phyloP scores from a whole-genome alignment of 805 yeast genomes.

The Myxozyma vanderwaltii region DNA sequence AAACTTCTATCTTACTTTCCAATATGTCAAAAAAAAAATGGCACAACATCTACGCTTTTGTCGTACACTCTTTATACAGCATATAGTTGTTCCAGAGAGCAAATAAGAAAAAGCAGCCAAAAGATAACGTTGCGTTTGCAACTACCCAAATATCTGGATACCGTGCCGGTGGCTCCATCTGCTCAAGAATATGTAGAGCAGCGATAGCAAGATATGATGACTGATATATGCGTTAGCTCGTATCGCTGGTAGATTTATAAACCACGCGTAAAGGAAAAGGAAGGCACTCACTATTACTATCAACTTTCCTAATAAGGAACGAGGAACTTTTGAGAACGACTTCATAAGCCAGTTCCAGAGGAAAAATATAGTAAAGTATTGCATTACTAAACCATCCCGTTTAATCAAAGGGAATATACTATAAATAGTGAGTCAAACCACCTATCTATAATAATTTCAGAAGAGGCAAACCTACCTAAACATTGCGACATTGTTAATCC shows the following conservation, averaged over 20 bases:
- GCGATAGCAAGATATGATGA: constrained; percentile 51
- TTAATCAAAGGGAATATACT: constrained; percentile 82
- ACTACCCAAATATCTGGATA: constrained; percentile 89
- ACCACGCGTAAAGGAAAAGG: neutral
- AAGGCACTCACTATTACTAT: constrained; percentile 51
- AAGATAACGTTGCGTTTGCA: constrained; percentile 70
- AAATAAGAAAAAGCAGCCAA: constrained; percentile 70
- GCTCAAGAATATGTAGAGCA: constrained; percentile 58
- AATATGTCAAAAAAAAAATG: no score
- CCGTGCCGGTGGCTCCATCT: constrained; percentile 39
- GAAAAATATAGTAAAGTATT: constrained; percentile 62
- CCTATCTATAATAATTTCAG: neutral
- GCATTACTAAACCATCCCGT: constrained; percentile 72
- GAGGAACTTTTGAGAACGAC: constrained; percentile 55
- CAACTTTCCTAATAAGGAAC: constrained; percentile 51
- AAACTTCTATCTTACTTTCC: neutral
- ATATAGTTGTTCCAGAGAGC: constrained; percentile 82
- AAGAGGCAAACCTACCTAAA: constrained; percentile 49
- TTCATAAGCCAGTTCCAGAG: constrained; percentile 82
- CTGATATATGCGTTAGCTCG: neutral
- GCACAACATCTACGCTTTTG: neutral
- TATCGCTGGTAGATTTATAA: no score
- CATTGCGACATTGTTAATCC: constrained; percentile 83
- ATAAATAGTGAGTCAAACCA: neutral
- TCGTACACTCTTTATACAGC: constrained; percentile 40